phyloP scores from a whole-genome alignment of 345 rosid genomes.

The Populus ilicifolia region DNA sequence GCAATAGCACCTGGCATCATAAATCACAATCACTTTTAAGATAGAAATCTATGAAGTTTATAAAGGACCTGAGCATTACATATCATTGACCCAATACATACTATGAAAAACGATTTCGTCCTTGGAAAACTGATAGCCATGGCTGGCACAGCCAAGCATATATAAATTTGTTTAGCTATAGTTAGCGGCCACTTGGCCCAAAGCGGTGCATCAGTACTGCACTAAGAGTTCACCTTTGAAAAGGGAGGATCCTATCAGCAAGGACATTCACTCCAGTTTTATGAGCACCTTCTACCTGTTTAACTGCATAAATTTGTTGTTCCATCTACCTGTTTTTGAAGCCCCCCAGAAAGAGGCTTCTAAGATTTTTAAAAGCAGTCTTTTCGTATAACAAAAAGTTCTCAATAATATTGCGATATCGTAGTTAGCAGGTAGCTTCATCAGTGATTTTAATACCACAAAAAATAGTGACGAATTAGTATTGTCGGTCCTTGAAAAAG shows the following conservation, averaged over 20 bases:
- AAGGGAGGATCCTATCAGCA: background rate
- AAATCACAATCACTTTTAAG: slow-evolving; percentile 8
- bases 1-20: background rate
- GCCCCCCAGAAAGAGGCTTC: background rate
- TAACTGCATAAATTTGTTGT: too few species aligned
- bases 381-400: too few species aligned
- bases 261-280: background rate
- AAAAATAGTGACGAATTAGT: too few species aligned
- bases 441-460: too few species aligned
- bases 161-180: too few species aligned
- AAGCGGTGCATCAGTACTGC: background rate
- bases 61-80: background rate
- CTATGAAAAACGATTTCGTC: background rate
- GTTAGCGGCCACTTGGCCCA: background rate
- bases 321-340: background rate
- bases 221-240: background rate
- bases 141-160: background rate
- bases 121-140: background rate
- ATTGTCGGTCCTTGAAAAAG: too few species aligned
- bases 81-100: slow-evolving; percentile 1
- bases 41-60: background rate
- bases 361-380: too few species aligned
- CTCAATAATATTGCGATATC: too few species aligned
- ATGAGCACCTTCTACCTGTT: background rate
- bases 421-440: too few species aligned